Evolutionary conservation across 805 yeast species (phyloP).

Genomic region (Nakazawaea siamensis): DNA sequence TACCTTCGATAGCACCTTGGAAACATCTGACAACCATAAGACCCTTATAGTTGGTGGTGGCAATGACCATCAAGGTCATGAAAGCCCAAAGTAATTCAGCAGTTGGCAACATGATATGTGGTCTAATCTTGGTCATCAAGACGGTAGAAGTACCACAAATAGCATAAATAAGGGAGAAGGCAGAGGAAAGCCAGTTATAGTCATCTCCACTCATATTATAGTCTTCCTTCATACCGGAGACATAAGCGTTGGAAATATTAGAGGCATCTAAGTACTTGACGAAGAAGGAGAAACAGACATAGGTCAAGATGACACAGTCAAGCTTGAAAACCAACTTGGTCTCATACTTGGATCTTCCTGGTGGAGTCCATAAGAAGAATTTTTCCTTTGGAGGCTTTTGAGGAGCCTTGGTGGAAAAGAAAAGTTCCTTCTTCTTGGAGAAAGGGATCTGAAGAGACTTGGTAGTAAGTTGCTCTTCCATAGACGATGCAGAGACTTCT

Average conservation of each 20-base stretch:
- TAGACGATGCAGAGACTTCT: not conserved
- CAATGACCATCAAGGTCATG: conserved; percentile 21
- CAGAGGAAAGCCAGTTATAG: conserved; percentile 19
- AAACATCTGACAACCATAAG: conserved; percentile 55
- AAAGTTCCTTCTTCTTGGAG: conserved; percentile 3
- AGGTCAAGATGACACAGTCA: conserved; percentile 25
- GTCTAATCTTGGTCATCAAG: conserved; percentile 9
- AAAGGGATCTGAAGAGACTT: not conserved
- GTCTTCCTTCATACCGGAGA: conserved; percentile 58
- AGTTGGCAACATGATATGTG: conserved; percentile 12
- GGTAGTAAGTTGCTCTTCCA: not conserved
- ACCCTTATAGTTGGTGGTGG: conserved; percentile 26
- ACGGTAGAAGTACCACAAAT: conserved; percentile 9
- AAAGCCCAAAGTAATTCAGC: conserved; percentile 22
- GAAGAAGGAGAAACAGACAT: conserved; percentile 33
- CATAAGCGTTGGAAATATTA: conserved; percentile 51
- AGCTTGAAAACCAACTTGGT: conserved; percentile 8
- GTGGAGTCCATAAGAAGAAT: conserved; percentile 4
- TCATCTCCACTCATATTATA: conserved; percentile 18
- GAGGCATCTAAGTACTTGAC: conserved; percentile 52
- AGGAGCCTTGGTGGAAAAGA: not conserved
- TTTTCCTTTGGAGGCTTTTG: not conserved
- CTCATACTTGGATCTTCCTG: conserved; percentile 5
- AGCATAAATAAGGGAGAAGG: conserved; percentile 16
- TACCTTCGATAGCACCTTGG: conserved; percentile 59